Conservation (phyloP, 495 filamentous ascomycete genomes). For the Aspergillus bridgeri region DNA sequence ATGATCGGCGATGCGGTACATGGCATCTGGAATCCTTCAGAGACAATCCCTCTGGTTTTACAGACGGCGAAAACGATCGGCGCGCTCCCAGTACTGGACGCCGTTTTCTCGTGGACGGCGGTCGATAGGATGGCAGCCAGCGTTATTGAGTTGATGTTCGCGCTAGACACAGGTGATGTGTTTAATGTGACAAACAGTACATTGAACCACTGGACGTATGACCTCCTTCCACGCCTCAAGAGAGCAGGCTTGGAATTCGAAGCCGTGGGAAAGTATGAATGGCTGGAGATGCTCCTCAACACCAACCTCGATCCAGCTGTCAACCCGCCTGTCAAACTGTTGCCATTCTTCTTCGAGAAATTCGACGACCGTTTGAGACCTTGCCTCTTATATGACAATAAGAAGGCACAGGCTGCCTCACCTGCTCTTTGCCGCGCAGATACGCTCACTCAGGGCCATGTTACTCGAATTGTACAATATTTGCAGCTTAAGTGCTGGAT, state of each 20-base stretch:
- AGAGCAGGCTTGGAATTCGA: constrained; percentile 44
- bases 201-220: constrained; percentile 46
- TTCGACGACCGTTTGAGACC: constrained; percentile 31
- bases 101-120: constrained; percentile 56
- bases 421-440: constrained; percentile 16
- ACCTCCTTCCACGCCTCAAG: constrained; percentile 46
- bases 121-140: constrained; percentile 53
- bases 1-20: constrained; percentile 48
- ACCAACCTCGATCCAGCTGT: constrained; percentile 32
- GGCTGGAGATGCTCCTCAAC: constrained; percentile 41
- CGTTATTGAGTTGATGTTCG: constrained; percentile 27
- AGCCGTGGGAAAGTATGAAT: constrained; percentile 37
- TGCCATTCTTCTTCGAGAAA: constrained; percentile 43
- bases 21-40: constrained; percentile 59
- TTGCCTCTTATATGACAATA: constrained; percentile 24
- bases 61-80: constrained; percentile 42
- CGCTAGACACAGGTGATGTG: constrained; percentile 14
- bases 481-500: constrained; percentile 20
- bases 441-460: constrained; percentile 10
- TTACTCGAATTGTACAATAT: constrained; percentile 15
- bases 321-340: constrained; percentile 46
- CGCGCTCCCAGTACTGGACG: constrained; percentile 50
- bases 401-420: constrained; percentile 17
- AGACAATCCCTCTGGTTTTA: constrained; percentile 61
- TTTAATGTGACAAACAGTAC: constrained; percentile 45